Base-by-base conservation (phyloP, 2,329 filamentous ascomycete species). In the Xylariaceae sp. region DNA sequence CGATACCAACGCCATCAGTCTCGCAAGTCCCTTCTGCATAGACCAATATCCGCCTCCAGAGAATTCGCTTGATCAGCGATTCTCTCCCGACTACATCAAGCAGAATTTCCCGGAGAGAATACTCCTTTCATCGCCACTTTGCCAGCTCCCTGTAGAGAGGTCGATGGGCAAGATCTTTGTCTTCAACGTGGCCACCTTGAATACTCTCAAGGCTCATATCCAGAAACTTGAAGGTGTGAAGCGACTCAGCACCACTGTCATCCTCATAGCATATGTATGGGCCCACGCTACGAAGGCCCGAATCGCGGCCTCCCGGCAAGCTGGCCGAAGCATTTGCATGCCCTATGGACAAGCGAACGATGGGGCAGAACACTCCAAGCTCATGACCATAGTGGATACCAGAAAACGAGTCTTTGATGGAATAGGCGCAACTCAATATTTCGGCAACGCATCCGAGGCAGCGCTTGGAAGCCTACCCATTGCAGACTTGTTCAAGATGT, bases 361-460 rank as follows among this genome's bases (percentile, higher is more conserved):
- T 19, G 44, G 39, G 9, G 3, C 6, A 1, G 41, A 45, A n/a
- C 3, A 29, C 27, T 47, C 47, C 11, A 50, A 39, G n/a, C 42
- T 55, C 43, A 39, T 55, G 12, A 51, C 35, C 35, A 34, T 49
- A 47, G 44, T 55, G 26, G 53, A 55, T 29, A 39, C 39, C 5
- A 42, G 53, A 48, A 51, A 51, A 32, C 52, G 40, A 6, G 50
- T 51, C 2, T 50, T 51, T 19, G 6, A 35, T 5, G 43, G 19
- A 34, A 34, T 27, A 39, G 43, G 44, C 48, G 27, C n/a, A 30
- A 29, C 45, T 4, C 27, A 31, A n/a, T 55, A 55, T 26, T 55
- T 55, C 37, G 53, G 53, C 8, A 55, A 55, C 34, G 47, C 48
- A n/a, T 44, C 37, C 9, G 53, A 55, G 43, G 19, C 29, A n/a